Percentiles rank a stretch among this genome's conserved stretches.
These are phyloP conservation scores for Populus alba DNA, from an alignment of 345 rosid genomes.

Conservation along the genomic window DNA sequence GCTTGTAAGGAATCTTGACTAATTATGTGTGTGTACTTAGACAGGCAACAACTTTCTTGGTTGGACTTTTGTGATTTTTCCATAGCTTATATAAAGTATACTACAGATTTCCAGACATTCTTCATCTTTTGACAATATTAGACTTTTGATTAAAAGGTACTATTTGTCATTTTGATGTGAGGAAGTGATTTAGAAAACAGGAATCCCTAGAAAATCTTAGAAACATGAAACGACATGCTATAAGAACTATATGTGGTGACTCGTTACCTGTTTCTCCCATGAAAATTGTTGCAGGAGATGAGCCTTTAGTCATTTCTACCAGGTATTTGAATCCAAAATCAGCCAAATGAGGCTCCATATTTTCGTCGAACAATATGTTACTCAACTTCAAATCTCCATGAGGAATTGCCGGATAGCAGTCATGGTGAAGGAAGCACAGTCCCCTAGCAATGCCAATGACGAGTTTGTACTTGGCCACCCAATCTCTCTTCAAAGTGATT, in stretches of 20 bases:
- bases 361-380: constrained; percentile 60
- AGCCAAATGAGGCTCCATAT: constrained; percentile 69
- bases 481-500: constrained; percentile 48
- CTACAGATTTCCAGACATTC: constrained; percentile 5
- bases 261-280: constrained; percentile 36
- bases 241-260: not conserved
- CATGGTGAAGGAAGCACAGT: constrained; percentile 85
- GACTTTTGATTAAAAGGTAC: constrained; percentile 4
- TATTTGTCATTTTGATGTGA: constrained; percentile 13
- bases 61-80: not conserved
- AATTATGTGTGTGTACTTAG: not conserved
- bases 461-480: constrained; percentile 59
- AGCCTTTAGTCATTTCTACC: constrained; percentile 37
- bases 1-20: not conserved
- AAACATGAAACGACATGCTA: not conserved
- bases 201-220: not conserved
- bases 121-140: not conserved
- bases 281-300: constrained; percentile 33
- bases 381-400: constrained; percentile 78
- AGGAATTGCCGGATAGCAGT: constrained; percentile 76
- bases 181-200: not conserved
- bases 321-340: constrained; percentile 67
- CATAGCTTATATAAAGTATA: not conserved
- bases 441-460: constrained; percentile 78
- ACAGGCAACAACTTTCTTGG: constrained; percentile 9